These are phyloP conservation scores for Schwanniomyces sp. DNA, from an alignment of 805 yeast genomes.

Conservation along the genomic window DNA sequence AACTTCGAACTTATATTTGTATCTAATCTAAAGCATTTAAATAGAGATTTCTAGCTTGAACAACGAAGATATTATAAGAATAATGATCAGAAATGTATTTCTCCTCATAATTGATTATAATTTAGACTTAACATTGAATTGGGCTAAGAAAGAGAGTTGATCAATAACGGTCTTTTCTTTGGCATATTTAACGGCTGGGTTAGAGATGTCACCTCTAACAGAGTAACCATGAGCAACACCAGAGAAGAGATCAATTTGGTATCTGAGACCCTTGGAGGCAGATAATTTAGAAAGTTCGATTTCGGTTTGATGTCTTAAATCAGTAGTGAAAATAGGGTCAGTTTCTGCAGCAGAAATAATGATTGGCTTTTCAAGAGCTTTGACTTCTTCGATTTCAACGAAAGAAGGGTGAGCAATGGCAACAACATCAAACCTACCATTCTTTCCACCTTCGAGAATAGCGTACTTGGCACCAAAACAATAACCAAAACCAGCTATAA, in stretches of 20 bases:
- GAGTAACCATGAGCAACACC: constrained; percentile 79
- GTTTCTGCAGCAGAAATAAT: constrained; percentile 72
- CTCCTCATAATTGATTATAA: not conserved
- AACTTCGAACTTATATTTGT: too few species aligned
- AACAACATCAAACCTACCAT: constrained; percentile 40
- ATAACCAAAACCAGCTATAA: constrained; percentile 66
- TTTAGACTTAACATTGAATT: not conserved
- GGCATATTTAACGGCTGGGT: constrained; percentile 57
- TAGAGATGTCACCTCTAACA: constrained; percentile 66
- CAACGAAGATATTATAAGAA: too few species aligned
- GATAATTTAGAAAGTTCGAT: constrained; percentile 41
- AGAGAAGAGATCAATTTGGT: constrained; percentile 60
- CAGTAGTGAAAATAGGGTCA: constrained; percentile 63
- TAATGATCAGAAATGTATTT: not conserved
- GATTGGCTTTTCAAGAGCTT: constrained; percentile 55
- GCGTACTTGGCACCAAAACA: constrained; percentile 83
- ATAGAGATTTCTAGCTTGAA: too few species aligned
- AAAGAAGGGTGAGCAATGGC: constrained; percentile 87
- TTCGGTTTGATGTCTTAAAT: constrained; percentile 63
- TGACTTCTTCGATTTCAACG: constrained; percentile 63
- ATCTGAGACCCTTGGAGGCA: constrained; percentile 42
- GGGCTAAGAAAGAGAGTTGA: constrained; percentile 26
- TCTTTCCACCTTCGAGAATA: constrained; percentile 48
- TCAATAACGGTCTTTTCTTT: constrained; percentile 58
- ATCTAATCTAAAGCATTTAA: too few species aligned